phyloP scores from a whole-genome alignment of 768 basidiomycete species.

The Suillus alpinus region DNA sequence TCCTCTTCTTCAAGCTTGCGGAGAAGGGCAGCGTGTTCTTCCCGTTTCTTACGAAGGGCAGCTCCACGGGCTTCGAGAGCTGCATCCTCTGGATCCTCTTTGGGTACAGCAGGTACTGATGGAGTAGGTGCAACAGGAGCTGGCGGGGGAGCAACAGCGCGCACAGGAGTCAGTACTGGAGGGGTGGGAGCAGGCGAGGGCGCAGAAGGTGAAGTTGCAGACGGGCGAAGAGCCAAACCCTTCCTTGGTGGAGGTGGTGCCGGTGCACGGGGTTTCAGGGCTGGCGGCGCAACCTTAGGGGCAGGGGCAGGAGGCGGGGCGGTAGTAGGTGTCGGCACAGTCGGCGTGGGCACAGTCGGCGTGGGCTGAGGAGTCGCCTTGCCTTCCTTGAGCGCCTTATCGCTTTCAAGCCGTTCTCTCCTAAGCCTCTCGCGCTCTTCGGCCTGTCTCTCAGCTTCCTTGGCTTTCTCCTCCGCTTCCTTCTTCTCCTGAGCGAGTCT shows the following conservation, averaged over 20 bases:
- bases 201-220: constrained; percentile 21
- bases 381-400: constrained; percentile 60
- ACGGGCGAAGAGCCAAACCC: constrained; percentile 7
- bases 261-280: constrained; percentile 36
- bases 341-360: constrained; percentile 42
- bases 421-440: constrained; percentile 76
- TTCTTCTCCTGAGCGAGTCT: constrained; percentile 81
- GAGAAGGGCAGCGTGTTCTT: constrained; percentile 67
- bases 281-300: constrained; percentile 27
- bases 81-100: constrained; percentile 78
- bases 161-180: constrained; percentile 24
- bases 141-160: constrained; percentile 13
- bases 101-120: constrained; percentile 33
- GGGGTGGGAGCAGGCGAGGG: constrained; percentile 18
- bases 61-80: constrained; percentile 67
- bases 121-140: constrained; percentile 24
- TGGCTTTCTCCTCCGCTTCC: constrained; percentile 86
- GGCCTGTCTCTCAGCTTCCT: constrained; percentile 74
- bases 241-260: constrained; percentile 36
- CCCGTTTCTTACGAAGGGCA: constrained; percentile 65
- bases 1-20: constrained; percentile 71
- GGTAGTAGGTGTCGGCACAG: no score
- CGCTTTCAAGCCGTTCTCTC: constrained; percentile 70
- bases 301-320: constrained; percentile 43
- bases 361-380: constrained; percentile 33